Percentiles rank a stretch among this genome's conserved stretches.
These are phyloP conservation scores for Brettanomyces anomalus DNA, from an alignment of 805 yeast genomes.

Conservation along the genomic window DNA sequence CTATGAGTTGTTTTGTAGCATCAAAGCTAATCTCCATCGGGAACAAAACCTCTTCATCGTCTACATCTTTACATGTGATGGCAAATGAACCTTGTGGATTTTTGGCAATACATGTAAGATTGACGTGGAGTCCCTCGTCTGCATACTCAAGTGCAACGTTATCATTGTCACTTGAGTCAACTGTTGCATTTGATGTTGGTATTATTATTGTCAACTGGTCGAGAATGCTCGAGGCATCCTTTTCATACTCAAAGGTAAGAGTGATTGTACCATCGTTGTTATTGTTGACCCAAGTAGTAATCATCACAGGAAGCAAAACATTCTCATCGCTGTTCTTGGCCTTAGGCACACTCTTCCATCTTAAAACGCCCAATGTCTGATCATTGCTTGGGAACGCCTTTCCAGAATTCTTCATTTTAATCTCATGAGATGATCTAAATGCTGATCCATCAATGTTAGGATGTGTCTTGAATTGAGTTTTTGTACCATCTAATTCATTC, in stretches of 20 bases:
- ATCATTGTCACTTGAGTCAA: constrained; percentile 44
- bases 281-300: constrained; percentile 78
- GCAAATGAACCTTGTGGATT: constrained; percentile 67
- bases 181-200: constrained; percentile 52
- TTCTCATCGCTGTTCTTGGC: constrained; percentile 40
- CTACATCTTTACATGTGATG: constrained; percentile 57
- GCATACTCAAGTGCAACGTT: constrained; percentile 48
- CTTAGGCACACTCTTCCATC: constrained; percentile 77
- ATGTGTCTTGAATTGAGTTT: constrained; percentile 78
- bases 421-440: constrained; percentile 47
- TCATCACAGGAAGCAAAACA: constrained; percentile 51
- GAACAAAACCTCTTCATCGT: constrained; percentile 76
- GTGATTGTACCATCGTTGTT: constrained; percentile 52
- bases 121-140: constrained; percentile 66
- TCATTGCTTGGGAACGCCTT: constrained; percentile 89
- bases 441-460: constrained; percentile 84
- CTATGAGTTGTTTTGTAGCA: constrained; percentile 22
- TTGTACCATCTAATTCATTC: constrained; percentile 35
- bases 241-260: constrained; percentile 85
- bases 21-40: constrained; percentile 73
- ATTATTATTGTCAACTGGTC: constrained; percentile 49
- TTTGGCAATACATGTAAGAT: constrained; percentile 40
- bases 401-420: constrained; percentile 67
- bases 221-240: constrained; percentile 41
- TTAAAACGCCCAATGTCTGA: constrained; percentile 80